Evolutionary conservation across 345 rosid species (phyloP).

Genomic region (Durio zibethinus): DNA sequence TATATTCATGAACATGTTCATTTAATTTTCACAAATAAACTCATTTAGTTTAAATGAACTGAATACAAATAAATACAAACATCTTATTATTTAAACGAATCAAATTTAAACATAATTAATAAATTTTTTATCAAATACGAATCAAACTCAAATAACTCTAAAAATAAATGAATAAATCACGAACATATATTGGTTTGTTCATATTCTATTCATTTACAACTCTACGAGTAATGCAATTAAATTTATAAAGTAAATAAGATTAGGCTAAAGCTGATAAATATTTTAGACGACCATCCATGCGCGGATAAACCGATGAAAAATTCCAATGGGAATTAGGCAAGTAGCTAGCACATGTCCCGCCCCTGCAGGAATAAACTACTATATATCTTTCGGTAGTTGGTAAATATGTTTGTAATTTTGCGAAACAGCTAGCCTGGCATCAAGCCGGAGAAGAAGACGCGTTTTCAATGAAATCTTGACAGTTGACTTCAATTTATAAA

Average conservation of each 20-base stretch:
- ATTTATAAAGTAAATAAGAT: not conserved
- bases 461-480: not conserved
- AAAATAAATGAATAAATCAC: no score
- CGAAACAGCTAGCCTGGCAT: not conserved
- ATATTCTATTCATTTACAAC: no score
- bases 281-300: not conserved
- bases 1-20: no score
- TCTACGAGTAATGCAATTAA: not conserved
- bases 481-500: not conserved
- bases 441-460: not conserved
- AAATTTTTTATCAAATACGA: no score
- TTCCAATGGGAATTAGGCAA: slow-evolving; percentile 6
- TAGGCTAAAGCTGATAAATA: not conserved
- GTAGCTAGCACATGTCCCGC: not conserved
- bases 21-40: no score
- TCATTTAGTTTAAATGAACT: no score
- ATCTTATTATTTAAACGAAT: no score
- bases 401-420: not conserved
- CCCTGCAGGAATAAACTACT: not conserved
- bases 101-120: no score
- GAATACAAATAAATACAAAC: no score
- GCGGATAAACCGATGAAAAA: not conserved
- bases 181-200: no score
- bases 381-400: not conserved
- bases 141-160: no score